phyloP scores from a whole-genome alignment of 2,329 filamentous ascomycete species.

The Acephala macrosclerotiorum region DNA sequence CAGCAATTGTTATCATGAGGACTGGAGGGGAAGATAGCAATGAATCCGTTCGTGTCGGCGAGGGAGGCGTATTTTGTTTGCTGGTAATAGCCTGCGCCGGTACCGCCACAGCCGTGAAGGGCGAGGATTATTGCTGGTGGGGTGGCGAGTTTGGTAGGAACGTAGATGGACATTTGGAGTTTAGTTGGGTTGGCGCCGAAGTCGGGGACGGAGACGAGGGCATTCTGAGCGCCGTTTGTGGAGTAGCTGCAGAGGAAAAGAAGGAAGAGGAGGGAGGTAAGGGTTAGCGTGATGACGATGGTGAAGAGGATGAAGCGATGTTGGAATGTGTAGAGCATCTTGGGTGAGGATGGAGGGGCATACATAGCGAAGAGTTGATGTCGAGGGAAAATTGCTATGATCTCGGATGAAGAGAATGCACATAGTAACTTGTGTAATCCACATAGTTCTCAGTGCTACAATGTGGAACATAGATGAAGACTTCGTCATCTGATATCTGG shows the following conservation, averaged over 20 bases:
- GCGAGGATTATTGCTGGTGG: constrained; percentile 14
- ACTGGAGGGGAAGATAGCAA: constrained; percentile 7
- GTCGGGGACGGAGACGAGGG: constrained; percentile 12
- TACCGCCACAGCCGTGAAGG: not conserved
- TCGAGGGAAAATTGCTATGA: not conserved
- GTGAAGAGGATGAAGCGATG: not conserved
- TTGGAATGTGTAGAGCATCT: not conserved
- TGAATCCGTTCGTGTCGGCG: constrained; percentile 16
- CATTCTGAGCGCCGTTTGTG: not conserved
- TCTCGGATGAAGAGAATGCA: not conserved
- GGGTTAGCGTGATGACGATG: not conserved
- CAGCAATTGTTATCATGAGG: constrained; percentile 52
- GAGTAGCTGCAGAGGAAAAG: no score
- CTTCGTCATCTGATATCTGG: constrained; percentile 2
- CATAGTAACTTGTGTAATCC: not conserved
- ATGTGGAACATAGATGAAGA: not conserved
- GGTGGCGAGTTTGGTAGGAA: constrained; percentile 14
- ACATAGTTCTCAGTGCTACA: constrained; percentile 3
- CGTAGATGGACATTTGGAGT: constrained; percentile 22
- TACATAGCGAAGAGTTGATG: not conserved
- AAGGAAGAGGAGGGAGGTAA: not conserved
- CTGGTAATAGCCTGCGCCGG: constrained; percentile 4
- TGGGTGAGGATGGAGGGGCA: not conserved
- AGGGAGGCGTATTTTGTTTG: constrained; percentile 17
- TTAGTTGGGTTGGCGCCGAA: constrained; percentile 20